Conservation (phyloP, 2,329 filamentous ascomycete species). For the Colletotrichum sp. region DNA sequence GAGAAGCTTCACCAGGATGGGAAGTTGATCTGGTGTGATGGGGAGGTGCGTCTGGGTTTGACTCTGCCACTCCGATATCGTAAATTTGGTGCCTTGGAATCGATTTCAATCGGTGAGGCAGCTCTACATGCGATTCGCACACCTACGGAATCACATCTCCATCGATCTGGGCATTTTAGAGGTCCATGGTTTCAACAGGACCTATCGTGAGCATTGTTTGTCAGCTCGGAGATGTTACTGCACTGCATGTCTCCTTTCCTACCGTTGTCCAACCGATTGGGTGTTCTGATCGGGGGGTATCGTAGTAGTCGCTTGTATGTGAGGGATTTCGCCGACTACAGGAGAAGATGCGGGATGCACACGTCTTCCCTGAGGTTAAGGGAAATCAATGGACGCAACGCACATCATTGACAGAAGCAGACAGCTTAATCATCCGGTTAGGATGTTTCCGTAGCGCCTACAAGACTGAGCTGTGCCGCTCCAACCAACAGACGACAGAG, state of each 20-base stretch:
- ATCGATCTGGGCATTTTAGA: background rate
- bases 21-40: background rate
- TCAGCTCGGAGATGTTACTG: background rate
- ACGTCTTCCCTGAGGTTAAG: background rate
- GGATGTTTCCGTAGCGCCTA: background rate
- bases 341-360: background rate
- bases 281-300: background rate
- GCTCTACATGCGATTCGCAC: background rate
- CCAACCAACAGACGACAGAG: background rate
- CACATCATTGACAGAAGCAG: background rate
- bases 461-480: background rate
- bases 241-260: background rate
- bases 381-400: background rate
- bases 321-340: background rate
- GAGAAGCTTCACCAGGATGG: background rate
- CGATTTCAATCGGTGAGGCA: background rate
- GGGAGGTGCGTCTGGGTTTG: background rate
- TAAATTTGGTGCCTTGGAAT: background rate
- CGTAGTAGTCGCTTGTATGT: background rate
- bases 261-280: background rate
- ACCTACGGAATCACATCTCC: background rate
- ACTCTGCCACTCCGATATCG: background rate
- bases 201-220: background rate
- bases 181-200: background rate
- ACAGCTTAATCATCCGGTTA: background rate